These are phyloP conservation scores for Chenopodium quinoa DNA, from an alignment of 148 eudicot genomes.

Conservation along the genomic window DNA sequence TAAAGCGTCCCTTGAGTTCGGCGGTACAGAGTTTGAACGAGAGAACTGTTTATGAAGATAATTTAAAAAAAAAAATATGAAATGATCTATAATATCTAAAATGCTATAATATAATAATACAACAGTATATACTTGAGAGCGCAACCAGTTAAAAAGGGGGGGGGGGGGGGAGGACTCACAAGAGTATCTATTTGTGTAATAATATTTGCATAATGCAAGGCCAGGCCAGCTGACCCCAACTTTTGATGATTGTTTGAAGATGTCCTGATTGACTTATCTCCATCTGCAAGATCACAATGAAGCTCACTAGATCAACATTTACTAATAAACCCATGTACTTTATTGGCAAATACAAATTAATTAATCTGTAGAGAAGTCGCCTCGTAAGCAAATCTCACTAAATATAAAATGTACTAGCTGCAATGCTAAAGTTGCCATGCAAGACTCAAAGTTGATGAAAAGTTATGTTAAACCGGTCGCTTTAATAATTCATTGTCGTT, in stretches of 20 bases:
- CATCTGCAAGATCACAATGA: constrained; percentile 48
- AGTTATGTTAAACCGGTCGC: not conserved
- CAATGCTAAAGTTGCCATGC: not conserved
- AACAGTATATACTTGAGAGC: not conserved
- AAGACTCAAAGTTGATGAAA: not conserved
- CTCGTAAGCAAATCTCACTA: not conserved
- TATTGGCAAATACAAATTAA: not conserved
- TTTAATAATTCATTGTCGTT: no score
- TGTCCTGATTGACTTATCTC: constrained; percentile 48
- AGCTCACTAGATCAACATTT: constrained; percentile 4
- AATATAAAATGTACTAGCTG: not conserved
- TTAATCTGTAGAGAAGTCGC: not conserved
- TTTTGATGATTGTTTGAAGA: constrained; percentile 48
- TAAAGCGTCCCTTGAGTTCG: constrained; percentile 81
- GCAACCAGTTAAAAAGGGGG: not conserved
- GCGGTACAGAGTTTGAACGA: constrained; percentile 87
- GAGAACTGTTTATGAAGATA: constrained; percentile 53
- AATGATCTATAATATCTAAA: not conserved
- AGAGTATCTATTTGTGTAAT: constrained; percentile 89
- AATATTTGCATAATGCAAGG: constrained; percentile 93
- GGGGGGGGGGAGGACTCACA: constrained; percentile 39
- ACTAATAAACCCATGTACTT: not conserved
- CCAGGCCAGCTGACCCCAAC: constrained; percentile 90
- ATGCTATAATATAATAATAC: not conserved
- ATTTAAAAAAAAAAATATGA: not conserved